phyloP scores from a whole-genome alignment of 2,329 filamentous ascomycete genomes.

The Colletotrichum agaves region DNA sequence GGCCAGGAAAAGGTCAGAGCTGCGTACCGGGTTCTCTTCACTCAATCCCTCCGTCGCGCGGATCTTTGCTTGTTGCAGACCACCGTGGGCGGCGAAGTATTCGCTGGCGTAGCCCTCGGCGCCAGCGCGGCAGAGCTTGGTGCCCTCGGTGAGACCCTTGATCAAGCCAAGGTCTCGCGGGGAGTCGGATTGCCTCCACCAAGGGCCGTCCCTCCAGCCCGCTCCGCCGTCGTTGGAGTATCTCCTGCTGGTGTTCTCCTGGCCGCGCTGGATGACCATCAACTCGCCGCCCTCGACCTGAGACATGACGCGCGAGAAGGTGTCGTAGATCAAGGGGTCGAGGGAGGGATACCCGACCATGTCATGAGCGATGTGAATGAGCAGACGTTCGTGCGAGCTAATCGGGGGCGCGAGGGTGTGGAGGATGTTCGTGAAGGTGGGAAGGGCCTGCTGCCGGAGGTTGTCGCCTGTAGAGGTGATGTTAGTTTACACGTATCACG shows the following conservation, averaged over 20 bases:
- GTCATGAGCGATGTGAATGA: conserved; percentile 98
- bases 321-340: conserved; percentile 89
- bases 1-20: conserved; percentile 94
- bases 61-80: conserved; percentile 81
- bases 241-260: conserved; percentile 80
- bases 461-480: conserved; percentile 75
- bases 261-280: conserved; percentile 91
- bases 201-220: conserved; percentile 93
- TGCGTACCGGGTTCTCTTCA: conserved; percentile 89
- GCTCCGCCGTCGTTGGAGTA: conserved; percentile 67
- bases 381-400: conserved; percentile 93
- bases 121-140: conserved; percentile 88
- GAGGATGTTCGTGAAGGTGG: conserved; percentile 93
- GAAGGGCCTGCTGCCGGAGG: conserved; percentile 84
- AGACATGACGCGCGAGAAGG: conserved; percentile 97
- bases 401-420: conserved; percentile 97
- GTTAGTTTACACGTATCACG: not conserved
- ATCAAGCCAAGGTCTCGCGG: conserved; percentile 83
- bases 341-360: conserved; percentile 93
- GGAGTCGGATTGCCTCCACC: conserved; percentile 83
- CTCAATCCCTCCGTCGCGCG: conserved; percentile 82
- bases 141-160: conserved; percentile 84
- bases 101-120: conserved; percentile 90
- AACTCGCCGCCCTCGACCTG: conserved; percentile 98
- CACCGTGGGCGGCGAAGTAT: conserved; percentile 82